phyloP scores from a whole-genome alignment of 768 basidiomycete species.

The Dendrothele bispora region DNA sequence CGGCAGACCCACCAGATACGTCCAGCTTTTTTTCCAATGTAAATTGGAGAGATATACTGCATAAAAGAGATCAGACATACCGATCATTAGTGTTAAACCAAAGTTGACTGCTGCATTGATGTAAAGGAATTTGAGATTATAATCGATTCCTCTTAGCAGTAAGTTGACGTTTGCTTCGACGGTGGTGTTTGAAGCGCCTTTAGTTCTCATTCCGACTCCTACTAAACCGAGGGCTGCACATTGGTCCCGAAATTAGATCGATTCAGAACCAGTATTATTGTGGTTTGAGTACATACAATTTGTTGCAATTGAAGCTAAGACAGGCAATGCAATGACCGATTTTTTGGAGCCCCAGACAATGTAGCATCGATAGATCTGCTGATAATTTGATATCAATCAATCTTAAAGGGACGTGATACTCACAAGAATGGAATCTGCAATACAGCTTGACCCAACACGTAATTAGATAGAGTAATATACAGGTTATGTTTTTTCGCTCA shows the following conservation, averaged over 20 bases:
- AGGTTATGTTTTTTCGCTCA: not conserved
- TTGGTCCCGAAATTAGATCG: not conserved
- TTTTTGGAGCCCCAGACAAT: not conserved
- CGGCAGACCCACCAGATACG: not conserved
- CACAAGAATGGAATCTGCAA: constrained; percentile 1
- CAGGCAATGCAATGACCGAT: not conserved
- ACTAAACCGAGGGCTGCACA: not conserved
- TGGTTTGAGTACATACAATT: constrained; percentile 3
- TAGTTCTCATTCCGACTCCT: not conserved
- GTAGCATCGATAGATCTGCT: not conserved
- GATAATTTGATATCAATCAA: not conserved
- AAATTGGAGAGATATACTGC: not conserved
- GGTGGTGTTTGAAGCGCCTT: not conserved
- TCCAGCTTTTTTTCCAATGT: not conserved
- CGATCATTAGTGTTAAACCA: not conserved
- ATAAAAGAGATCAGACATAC: no score
- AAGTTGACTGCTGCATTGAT: not conserved
- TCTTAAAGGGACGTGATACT: not conserved
- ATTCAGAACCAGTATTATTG: no score
- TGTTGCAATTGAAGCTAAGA: not conserved
- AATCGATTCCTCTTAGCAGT: not conserved
- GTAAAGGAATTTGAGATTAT: not conserved
- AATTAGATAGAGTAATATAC: no score
- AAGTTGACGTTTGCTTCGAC: not conserved
- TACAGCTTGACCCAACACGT: not conserved